Conservation (phyloP, 1,284 basidiomycete species). For the Trametes hirsuta region DNA sequence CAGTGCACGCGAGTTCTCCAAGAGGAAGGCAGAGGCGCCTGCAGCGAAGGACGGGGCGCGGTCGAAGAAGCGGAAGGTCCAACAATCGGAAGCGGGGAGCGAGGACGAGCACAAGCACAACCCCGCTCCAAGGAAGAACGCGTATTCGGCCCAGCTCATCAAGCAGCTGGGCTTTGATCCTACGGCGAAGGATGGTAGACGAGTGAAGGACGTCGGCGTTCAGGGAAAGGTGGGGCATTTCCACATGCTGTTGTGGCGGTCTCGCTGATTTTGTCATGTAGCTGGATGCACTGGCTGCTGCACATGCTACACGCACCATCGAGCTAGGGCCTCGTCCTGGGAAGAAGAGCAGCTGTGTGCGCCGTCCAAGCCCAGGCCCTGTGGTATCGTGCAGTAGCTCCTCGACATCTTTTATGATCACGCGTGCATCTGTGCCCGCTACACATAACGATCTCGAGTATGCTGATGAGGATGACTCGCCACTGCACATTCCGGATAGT, state of each 20-base stretch:
- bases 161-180: conserved; percentile 78
- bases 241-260: not conserved
- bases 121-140: conserved; percentile 38
- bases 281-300: conserved; percentile 54
- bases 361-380: conserved; percentile 15
- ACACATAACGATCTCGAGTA: conserved; percentile 16
- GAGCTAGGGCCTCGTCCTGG: conserved; percentile 59
- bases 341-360: conserved; percentile 39
- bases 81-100: conserved; percentile 4
- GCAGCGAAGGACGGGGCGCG: conserved; percentile 21
- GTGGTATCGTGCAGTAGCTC: not conserved
- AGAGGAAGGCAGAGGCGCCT: conserved; percentile 33
- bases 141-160: conserved; percentile 67
- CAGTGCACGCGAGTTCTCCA: conserved; percentile 53
- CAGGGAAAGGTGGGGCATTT: conserved; percentile 54
- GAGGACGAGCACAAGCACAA: conserved; percentile 16
- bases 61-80: conserved; percentile 24
- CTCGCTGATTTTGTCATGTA: conserved; percentile 27
- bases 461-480: conserved; percentile 11
- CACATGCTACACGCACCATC: conserved; percentile 52
- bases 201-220: conserved; percentile 41
- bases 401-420: not conserved
- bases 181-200: conserved; percentile 52
- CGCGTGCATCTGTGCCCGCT: not conserved
- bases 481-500: conserved; percentile 21